Percentiles rank a stretch among this genome's conserved stretches.
Conservation (phyloP, 352 stramenopile species). For the Phytophthora vignae region DNA sequence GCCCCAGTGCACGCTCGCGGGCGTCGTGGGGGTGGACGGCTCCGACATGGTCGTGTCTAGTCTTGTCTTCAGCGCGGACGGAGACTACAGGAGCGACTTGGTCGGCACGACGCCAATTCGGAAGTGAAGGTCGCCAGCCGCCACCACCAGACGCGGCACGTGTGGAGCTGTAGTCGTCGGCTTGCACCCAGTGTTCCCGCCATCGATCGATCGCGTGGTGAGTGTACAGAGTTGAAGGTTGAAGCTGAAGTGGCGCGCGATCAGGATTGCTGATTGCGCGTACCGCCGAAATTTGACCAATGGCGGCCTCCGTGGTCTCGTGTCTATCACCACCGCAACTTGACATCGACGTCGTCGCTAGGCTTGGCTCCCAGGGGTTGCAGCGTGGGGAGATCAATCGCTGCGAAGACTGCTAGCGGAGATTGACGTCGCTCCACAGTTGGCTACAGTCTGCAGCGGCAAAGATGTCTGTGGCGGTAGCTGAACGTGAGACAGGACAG, state of each 20-base stretch:
- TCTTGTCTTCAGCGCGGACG: not conserved
- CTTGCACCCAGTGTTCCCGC: conserved; percentile 1
- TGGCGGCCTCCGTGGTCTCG: not conserved
- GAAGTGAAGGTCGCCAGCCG: conserved; percentile 13
- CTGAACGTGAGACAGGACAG: not conserved
- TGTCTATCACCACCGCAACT: not conserved
- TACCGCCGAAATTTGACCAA: conserved; percentile 1
- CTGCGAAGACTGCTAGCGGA: too few species aligned
- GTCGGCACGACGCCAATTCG: conserved; percentile 17
- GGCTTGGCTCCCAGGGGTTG: too few species aligned
- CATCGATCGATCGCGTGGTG: conserved; percentile 1
- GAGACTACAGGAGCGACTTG: conserved; percentile 13
- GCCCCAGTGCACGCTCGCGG: conserved; percentile 35
- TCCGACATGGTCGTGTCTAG: conserved; percentile 19
- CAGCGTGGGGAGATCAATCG: too few species aligned
- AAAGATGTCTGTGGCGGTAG: not conserved
- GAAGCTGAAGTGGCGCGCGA: conserved; percentile 14
- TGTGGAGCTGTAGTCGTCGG: not conserved
- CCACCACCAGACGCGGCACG: not conserved
- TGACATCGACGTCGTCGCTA: too few species aligned
- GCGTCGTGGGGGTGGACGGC: conserved; percentile 22
- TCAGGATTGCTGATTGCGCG: conserved; percentile 20
- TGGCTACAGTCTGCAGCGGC: too few species aligned
- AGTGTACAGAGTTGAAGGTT: conserved; percentile 13
- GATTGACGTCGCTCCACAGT: too few species aligned